Evolutionary conservation across 78 protist genomes (phyloP), one percentile per base, ranked within the genome.

Genomic region (Dictyostelium citrinum): DNA sequence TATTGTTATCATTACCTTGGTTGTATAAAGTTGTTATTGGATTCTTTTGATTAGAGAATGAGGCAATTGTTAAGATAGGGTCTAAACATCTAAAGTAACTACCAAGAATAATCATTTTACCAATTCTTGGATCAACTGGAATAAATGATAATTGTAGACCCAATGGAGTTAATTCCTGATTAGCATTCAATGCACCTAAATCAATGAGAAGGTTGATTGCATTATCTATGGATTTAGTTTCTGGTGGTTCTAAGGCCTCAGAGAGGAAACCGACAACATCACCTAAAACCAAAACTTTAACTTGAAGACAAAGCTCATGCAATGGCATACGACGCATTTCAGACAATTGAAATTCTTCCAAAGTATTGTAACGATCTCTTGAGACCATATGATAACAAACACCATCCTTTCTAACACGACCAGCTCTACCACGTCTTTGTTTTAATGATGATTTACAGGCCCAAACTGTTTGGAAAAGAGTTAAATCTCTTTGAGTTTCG

Each of bases 341-440:
- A 46, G 97, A 95, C 16, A 43, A 39, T 90, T 90, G 84, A 72
- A 94, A 41, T 8, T 46, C 92, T 8, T 41, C 79, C 55, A 96
- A 33, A n/a, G 29, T 8, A 5, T n/a, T 24, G 70, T 70, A 61
- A n/a, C 77, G 29, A 31, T 95, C 51, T 41, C 31, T 94, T 55
- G 97, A 74, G 71, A 72, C 90, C 81, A 96, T 35, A 43, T 83
- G 97, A 51, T 75, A 96, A 46, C 97, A 90, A 10, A n/a, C n/a
- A 43, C 98, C 98, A n/a, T 81, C 78, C 31, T 70, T 91, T 43
- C 81, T 75, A 64, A 95, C 97, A 22, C 98, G 95, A 39, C 98
- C 98, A 24, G 98, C 98, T n/a, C 98, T 91, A 31, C 98, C 98
- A 16, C 60, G 33, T 16, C 98, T 83, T 90, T 97, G 98, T 72